These are phyloP conservation scores for Myochromella boudieri DNA, from an alignment of 768 basidiomycete species.

Conservation along the genomic window DNA sequence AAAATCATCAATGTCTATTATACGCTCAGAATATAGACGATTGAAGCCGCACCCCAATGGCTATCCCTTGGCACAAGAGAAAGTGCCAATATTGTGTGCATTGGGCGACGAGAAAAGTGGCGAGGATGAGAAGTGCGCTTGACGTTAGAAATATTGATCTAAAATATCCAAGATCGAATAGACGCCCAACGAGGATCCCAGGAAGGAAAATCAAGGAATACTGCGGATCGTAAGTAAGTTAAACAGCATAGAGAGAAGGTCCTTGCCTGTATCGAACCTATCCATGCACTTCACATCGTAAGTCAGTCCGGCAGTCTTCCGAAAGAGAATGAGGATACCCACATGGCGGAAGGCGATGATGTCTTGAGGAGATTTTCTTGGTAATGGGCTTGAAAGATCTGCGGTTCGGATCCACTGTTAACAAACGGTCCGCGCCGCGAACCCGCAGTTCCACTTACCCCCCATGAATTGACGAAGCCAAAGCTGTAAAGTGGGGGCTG, in stretches of 20 bases:
- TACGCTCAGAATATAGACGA: not conserved
- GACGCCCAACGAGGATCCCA: slow-evolving; percentile 58
- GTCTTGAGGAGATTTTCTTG: slow-evolving; percentile 47
- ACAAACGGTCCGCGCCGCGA: not conserved
- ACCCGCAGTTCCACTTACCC: slow-evolving; percentile 40
- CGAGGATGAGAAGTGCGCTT: slow-evolving; percentile 48
- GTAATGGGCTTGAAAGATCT: slow-evolving; percentile 79
- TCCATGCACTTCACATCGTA: slow-evolving; percentile 59
- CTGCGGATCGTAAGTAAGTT: slow-evolving; percentile 29
- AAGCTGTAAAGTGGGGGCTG: slow-evolving; percentile 33
- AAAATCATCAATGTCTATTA: not conserved
- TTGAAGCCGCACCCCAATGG: slow-evolving; percentile 61
- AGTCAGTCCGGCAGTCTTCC: not conserved
- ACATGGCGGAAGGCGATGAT: slow-evolving; percentile 66
- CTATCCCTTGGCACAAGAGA: slow-evolving; percentile 70
- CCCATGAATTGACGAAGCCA: slow-evolving; percentile 76
- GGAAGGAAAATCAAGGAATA: slow-evolving; percentile 64
- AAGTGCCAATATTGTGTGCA: slow-evolving; percentile 80
- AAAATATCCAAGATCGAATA: slow-evolving; percentile 76
- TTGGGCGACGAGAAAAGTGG: slow-evolving; percentile 68
- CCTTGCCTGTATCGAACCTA: slow-evolving; percentile 69
- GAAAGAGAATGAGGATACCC: slow-evolving; percentile 17
- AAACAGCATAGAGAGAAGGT: not conserved
- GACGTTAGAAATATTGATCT: slow-evolving; percentile 46
- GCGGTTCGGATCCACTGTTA: not conserved